A percentile compares a stretch with the other conserved stretches of the same genome.
These are phyloP conservation scores for Fremontodendron californicum DNA, from an alignment of 345 rosid genomes.

Conservation along the genomic window DNA sequence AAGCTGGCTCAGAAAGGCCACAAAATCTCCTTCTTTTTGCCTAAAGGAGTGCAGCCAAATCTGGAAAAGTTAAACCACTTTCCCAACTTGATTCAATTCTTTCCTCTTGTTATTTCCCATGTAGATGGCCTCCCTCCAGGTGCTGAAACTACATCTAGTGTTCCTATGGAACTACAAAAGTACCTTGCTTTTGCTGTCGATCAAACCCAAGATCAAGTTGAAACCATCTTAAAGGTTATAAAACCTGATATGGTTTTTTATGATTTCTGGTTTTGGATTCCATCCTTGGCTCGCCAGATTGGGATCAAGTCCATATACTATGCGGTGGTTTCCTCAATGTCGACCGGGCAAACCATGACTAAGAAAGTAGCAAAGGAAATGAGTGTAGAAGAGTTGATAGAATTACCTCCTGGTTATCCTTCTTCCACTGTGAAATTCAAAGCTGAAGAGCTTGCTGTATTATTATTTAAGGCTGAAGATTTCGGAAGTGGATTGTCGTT, in stretches of 20 bases:
- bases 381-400: slow-evolving; percentile 7
- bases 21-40: slow-evolving; percentile 39
- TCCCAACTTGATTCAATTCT: slow-evolving; percentile 40
- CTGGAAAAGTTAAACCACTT: slow-evolving; percentile 33
- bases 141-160: slow-evolving; percentile 25
- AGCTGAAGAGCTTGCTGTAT: slow-evolving; percentile 4
- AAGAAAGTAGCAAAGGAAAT: not conserved
- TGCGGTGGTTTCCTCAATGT: slow-evolving; percentile 4
- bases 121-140: slow-evolving; percentile 36
- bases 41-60: slow-evolving; percentile 35
- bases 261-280: slow-evolving; percentile 28
- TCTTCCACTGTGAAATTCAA: slow-evolving; percentile 18
- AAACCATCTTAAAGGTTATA: not conserved
- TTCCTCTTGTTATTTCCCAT: slow-evolving; percentile 31
- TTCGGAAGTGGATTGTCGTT: slow-evolving; percentile 7
- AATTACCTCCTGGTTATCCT: slow-evolving; percentile 33
- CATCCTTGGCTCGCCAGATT: slow-evolving; percentile 13
- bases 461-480: not conserved
- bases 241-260: slow-evolving; percentile 29
- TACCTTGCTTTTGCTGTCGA: not conserved
- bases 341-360: not conserved
- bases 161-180: slow-evolving; percentile 8
- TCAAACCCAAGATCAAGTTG: not conserved
- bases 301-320: slow-evolving; percentile 13
- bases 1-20: slow-evolving; percentile 49